A percentile compares a stretch with the other conserved stretches of the same genome.
Evolutionary conservation across 2,329 filamentous ascomycete genomes (phyloP).

Genomic region (Teratosphaeria viscida): DNA sequence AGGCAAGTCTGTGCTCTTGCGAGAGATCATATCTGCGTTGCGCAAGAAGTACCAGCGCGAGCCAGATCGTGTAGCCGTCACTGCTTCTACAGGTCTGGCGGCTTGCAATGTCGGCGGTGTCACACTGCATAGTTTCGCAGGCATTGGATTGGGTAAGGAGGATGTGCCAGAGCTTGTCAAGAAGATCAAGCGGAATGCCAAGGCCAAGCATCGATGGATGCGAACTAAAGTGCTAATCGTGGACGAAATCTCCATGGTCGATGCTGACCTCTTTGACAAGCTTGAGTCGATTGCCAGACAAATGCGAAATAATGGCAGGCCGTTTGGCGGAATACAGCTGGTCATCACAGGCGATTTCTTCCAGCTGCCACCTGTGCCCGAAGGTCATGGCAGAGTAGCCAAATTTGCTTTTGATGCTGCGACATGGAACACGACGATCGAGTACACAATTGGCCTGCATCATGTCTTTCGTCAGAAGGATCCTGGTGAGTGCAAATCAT

Average conservation of each 20-base stretch:
- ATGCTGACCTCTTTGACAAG: constrained; percentile 94
- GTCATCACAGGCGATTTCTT: constrained; percentile 97
- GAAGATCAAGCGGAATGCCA: constrained; percentile 81
- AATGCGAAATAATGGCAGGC: constrained; percentile 79
- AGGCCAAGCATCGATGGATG: constrained; percentile 81
- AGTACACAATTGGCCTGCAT: constrained; percentile 89
- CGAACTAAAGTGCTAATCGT: constrained; percentile 78
- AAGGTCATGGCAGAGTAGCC: constrained; percentile 52
- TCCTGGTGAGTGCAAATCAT: constrained; percentile 39
- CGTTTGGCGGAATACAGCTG: constrained; percentile 92
- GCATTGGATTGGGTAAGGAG: constrained; percentile 92
- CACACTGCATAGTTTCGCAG: constrained; percentile 89
- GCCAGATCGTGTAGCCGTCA: constrained; percentile 79
- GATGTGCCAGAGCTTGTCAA: constrained; percentile 67
- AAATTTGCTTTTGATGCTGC: constrained; percentile 90
- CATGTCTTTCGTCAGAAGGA: constrained; percentile 96
- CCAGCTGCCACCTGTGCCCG: constrained; percentile 87
- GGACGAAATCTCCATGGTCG: constrained; percentile 97
- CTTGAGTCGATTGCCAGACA: constrained; percentile 75
- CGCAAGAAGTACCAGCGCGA: constrained; percentile 67
- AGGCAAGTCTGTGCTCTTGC: constrained; percentile 91
- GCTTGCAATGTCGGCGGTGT: constrained; percentile 95
- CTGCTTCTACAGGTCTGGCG: constrained; percentile 88
- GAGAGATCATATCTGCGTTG: constrained; percentile 75
- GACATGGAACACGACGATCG: constrained; percentile 85